Evolutionary conservation across 768 basidiomycete species (phyloP).

Genomic region (Calocybe indica): DNA sequence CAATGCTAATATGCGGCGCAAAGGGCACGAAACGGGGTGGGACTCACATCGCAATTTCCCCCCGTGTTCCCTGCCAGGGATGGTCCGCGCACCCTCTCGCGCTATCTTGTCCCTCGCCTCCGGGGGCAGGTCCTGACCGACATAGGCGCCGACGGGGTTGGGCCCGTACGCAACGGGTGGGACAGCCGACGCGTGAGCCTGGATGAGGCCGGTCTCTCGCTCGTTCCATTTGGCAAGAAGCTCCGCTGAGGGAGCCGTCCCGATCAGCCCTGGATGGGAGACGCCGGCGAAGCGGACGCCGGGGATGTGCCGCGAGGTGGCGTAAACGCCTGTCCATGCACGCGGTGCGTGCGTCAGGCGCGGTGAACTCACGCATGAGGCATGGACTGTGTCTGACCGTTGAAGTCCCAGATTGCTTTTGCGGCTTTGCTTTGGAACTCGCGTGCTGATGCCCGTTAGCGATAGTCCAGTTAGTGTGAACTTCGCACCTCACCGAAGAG

Average conservation of each 20-base stretch:
- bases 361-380: background rate
- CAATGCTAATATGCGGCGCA: background rate
- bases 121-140: slow-evolving; percentile 56
- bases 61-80: slow-evolving; percentile 76
- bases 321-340: slow-evolving; percentile 50
- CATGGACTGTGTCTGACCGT: slow-evolving; percentile 32
- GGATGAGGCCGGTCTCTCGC: slow-evolving; percentile 63
- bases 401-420: slow-evolving; percentile 80
- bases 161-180: slow-evolving; percentile 68
- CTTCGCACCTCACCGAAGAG: slow-evolving; percentile 45
- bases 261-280: slow-evolving; percentile 71
- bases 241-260: slow-evolving; percentile 70
- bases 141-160: slow-evolving; percentile 51
- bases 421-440: slow-evolving; percentile 68
- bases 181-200: slow-evolving; percentile 39
- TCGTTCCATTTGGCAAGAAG: slow-evolving; percentile 71
- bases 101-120: slow-evolving; percentile 48
- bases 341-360: background rate
- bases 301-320: slow-evolving; percentile 70
- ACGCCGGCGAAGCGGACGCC: slow-evolving; percentile 77
- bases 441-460: slow-evolving; percentile 28
- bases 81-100: slow-evolving; percentile 64
- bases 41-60: slow-evolving; percentile 69
- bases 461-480: background rate
- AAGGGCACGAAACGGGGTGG: background rate